Evolutionary conservation across 768 basidiomycete genomes (phyloP), one percentile per base, ranked within the genome.

Genomic region (Suillus clintonianus): DNA sequence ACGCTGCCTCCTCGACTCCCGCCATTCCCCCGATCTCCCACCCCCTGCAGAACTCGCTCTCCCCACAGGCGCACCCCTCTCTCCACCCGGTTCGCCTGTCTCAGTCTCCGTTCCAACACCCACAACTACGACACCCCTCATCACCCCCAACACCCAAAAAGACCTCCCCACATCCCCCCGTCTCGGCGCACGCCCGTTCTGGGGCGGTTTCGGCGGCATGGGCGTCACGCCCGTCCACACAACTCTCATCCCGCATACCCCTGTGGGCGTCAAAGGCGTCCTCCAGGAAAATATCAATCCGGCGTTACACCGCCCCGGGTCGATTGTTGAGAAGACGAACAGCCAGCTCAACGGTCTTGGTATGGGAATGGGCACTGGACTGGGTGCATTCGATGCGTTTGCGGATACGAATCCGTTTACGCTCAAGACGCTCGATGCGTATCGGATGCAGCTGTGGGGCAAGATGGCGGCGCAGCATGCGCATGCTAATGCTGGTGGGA

Each of bases 391-490:
- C 75, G 91, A 94, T 62, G 82, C 86, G 17, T 95, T 93, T 76
- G 81, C 89, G 27, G 94, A 95, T 68, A 73, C 81, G 66, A 94
- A 92, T 67, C 88, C 89, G 14, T 95, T 95, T 76, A 95, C 91
- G 3, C 85, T 96, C 82, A 95, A 94, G 81, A 87, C 85, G 2
- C 79, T 96, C 67, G 94, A 96, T 77, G 85, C 88, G 73, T 90
- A 90, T 72, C 85, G 95, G 47, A 95, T 95, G 91, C 95, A 97
- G 65, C 81, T 97, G 0, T 97, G 95, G 95, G 86, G 89, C 39
- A 86, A 90, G 78, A 92, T 97, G 87, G 94, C 94, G 0, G 83
- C 87, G 37, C 93, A 94, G 68, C 90, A 86, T 11, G 55, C 34
- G 60, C 72, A 66, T 64, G 15, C 27, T 7, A 24, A 22, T 5